Evolutionary conservation across 495 filamentous ascomycete species (phyloP).

Genomic region (Apodospora peruviana): DNA sequence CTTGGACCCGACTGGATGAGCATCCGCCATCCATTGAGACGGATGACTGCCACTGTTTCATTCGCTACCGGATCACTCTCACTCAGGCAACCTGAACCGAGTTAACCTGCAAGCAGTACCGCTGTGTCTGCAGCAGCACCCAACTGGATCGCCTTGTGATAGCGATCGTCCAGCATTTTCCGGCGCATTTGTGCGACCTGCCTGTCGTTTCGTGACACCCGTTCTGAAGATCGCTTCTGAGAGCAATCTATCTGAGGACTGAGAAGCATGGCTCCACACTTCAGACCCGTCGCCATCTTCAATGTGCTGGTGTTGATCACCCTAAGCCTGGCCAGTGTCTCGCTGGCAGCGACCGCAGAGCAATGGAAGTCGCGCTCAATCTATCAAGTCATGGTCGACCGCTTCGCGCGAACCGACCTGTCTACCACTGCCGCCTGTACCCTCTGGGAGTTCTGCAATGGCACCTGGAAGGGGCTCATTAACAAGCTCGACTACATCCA

Average conservation of each 20-base stretch:
- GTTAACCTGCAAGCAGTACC: background rate
- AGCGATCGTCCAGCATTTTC: background rate
- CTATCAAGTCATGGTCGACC: no score
- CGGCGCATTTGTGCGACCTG: background rate
- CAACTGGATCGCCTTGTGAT: background rate
- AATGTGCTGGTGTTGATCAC: background rate
- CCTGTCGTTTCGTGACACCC: no score
- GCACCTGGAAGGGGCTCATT: slow-evolving; percentile 26
- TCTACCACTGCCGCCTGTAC: slow-evolving; percentile 49
- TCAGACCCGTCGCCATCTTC: background rate
- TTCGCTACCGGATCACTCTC: no score
- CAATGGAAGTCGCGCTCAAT: slow-evolving; percentile 57
- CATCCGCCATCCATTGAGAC: no score
- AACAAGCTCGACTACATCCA: slow-evolving; percentile 7
- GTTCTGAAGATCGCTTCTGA: no score
- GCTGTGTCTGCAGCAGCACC: background rate
- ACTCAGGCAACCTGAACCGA: no score
- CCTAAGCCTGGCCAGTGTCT: background rate
- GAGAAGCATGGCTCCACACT: background rate
- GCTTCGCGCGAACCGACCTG: slow-evolving; percentile 54
- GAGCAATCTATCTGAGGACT: no score
- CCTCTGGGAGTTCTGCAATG: slow-evolving; percentile 50
- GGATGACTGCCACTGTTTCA: no score
- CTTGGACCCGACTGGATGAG: no score
- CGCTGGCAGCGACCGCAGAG: slow-evolving; percentile 8